Evolutionary conservation across 2,329 filamentous ascomycete species (phyloP).

Genomic region (Aspergillus transmontanensis): DNA sequence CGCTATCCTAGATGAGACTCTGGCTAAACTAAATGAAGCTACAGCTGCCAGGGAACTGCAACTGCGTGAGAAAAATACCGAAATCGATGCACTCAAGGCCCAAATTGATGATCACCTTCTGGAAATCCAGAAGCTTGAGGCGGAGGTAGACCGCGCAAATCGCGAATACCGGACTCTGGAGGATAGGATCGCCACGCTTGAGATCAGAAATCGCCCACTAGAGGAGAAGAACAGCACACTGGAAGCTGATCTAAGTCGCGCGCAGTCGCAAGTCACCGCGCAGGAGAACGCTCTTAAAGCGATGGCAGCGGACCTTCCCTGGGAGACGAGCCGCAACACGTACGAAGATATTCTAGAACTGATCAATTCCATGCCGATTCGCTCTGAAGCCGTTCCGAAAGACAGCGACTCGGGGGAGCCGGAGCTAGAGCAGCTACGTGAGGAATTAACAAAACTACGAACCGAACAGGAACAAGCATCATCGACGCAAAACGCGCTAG

Average conservation of each 20-base stretch:
- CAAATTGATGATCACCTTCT: conserved; percentile 38
- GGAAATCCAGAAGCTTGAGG: conserved; percentile 39
- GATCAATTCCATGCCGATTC: conserved; percentile 34
- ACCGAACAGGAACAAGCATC: conserved; percentile 33
- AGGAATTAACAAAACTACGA: conserved; percentile 33
- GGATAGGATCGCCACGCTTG: conserved; percentile 35
- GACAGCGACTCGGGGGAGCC: conserved; percentile 20
- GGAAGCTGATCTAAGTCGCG: conserved; percentile 37
- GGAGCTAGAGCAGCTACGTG: conserved; percentile 27
- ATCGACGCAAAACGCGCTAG: conserved; percentile 32
- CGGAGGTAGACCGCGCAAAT: conserved; percentile 35
- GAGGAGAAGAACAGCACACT: conserved; percentile 42
- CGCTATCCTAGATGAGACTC: conserved; percentile 35
- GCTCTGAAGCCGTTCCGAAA: conserved; percentile 16
- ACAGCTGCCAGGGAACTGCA: conserved; percentile 36
- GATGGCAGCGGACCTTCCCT: conserved; percentile 39
- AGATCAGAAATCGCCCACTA: conserved; percentile 37
- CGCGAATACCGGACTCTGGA: conserved; percentile 38
- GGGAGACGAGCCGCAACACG: conserved; percentile 34
- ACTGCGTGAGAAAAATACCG: conserved; percentile 37
- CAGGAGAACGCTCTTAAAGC: conserved; percentile 41
- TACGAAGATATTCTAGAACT: conserved; percentile 44
- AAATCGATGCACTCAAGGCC: conserved; percentile 39
- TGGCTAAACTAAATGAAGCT: conserved; percentile 35
- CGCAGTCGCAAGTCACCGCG: conserved; percentile 38